Evolutionary conservation across 2,329 filamentous ascomycete species (phyloP).

Genomic region (Nigrospora osmanthi): DNA sequence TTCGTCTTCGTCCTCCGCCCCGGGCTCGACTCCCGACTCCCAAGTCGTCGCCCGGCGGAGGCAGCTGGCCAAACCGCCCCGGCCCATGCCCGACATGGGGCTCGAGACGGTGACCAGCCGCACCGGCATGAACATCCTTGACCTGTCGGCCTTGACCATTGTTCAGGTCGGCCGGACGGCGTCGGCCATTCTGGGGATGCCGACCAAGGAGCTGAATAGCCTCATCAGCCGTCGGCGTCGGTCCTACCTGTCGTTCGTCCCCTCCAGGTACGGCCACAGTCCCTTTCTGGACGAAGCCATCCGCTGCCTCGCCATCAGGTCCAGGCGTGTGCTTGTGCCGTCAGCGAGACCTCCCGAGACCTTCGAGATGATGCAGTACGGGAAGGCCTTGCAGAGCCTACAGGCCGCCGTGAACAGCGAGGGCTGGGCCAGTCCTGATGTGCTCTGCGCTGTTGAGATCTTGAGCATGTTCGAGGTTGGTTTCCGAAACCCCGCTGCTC

Average conservation of each 20-base stretch:
- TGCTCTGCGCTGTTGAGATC: conserved; percentile 7
- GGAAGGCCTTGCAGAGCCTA: conserved; percentile 3
- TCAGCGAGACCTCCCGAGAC: neutral
- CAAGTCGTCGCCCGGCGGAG: neutral
- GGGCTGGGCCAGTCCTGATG: conserved; percentile 2
- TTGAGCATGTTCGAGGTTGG: conserved; percentile 9
- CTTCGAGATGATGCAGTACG: neutral
- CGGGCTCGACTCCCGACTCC: neutral
- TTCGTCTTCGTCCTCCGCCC: neutral
- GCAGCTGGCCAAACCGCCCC: neutral
- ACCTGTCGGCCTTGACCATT: conserved; percentile 7
- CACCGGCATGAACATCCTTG: conserved; percentile 7
- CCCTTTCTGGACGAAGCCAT: conserved; percentile 7
- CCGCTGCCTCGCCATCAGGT: conserved; percentile 7
- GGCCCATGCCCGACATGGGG: conserved; percentile 6
- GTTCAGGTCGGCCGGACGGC: conserved; percentile 7
- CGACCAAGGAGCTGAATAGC: conserved; percentile 1
- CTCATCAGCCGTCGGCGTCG: conserved; percentile 5
- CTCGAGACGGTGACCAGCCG: conserved; percentile 6
- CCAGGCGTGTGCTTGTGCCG: conserved; percentile 5
- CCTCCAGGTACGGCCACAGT: conserved; percentile 5
- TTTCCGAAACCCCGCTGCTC: neutral
- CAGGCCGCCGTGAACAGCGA: conserved; percentile 3
- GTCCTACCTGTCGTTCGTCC: conserved; percentile 6
- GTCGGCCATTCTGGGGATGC: conserved; percentile 2